Percentiles rank a stretch among this genome's conserved stretches.
Conservation (phyloP, 2,329 filamentous ascomycete genomes). For the Purpureocillium lavendulum region DNA sequence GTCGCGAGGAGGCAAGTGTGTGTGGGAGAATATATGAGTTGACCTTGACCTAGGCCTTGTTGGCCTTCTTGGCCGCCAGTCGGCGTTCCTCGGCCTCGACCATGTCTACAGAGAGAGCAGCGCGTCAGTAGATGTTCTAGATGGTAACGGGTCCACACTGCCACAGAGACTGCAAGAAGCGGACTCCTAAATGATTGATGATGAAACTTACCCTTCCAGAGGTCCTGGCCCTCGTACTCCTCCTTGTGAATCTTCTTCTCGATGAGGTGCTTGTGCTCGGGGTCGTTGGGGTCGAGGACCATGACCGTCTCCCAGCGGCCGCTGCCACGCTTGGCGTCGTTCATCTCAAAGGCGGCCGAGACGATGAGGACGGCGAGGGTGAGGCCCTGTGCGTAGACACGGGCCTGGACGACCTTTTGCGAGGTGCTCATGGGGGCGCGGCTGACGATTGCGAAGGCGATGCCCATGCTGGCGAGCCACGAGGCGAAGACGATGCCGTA, state of each 20-base stretch:
- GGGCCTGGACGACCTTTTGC: conserved; percentile 90
- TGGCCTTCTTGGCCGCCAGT: conserved; percentile 31
- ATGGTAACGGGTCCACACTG: no score
- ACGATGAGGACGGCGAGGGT: conserved; percentile 78
- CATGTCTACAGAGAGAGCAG: conserved; percentile 52
- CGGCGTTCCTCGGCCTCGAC: conserved; percentile 69
- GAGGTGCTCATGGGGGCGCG: conserved; percentile 64
- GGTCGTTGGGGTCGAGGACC: conserved; percentile 73
- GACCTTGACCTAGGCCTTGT: no score
- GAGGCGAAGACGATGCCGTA: conserved; percentile 78
- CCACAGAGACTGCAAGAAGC: no score
- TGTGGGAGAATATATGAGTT: no score
- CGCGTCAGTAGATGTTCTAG: not conserved
- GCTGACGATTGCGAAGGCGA: conserved; percentile 67
- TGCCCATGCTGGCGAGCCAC: conserved; percentile 74
- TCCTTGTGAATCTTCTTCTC: conserved; percentile 86
- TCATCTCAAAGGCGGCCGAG: conserved; percentile 71
- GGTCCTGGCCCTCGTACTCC: conserved; percentile 78
- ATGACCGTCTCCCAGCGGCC: conserved; percentile 80
- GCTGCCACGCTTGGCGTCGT: conserved; percentile 66
- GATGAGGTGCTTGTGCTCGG: conserved; percentile 72
- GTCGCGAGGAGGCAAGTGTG: no score
- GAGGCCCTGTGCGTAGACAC: conserved; percentile 87
- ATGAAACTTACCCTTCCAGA: conserved; percentile 71
- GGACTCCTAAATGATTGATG: no score